A percentile compares a stretch with the other conserved stretches of the same genome.
phyloP scores from a whole-genome alignment of 257 asterid genomes.

The Solanum neorickii region DNA sequence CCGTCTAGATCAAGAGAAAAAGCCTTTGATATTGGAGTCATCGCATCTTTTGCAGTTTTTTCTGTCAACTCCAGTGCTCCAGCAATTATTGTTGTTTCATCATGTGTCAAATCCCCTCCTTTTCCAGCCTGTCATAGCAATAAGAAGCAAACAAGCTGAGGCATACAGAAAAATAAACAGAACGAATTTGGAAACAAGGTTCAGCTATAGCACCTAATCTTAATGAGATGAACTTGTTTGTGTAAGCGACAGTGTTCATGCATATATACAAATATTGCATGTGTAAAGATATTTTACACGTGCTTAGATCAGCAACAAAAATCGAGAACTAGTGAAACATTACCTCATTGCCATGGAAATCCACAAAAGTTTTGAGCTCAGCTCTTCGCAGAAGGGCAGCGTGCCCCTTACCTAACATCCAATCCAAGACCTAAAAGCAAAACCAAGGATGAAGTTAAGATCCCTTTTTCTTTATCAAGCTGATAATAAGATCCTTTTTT shows the following conservation, averaged over 20 bases:
- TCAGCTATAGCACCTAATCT: background rate
- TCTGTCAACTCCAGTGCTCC: conserved; percentile 91
- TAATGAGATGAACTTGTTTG: background rate
- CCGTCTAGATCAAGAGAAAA: conserved; percentile 90
- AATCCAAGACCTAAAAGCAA: conserved; percentile 67
- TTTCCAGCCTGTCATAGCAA: conserved; percentile 68
- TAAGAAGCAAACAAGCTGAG: conserved; percentile 1
- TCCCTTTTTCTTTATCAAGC: background rate
- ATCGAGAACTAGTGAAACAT: background rate
- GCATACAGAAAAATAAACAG: background rate
- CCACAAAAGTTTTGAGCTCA: conserved; percentile 95
- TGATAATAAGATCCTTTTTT: background rate
- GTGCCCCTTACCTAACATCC: conserved; percentile 98
- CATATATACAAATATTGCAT: background rate
- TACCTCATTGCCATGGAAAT: conserved; percentile 98
- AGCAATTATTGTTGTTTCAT: conserved; percentile 93
- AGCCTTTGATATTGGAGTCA: conserved; percentile 95
- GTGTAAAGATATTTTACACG: background rate
- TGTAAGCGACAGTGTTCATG: background rate
- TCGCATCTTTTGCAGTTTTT: conserved; percentile 94
- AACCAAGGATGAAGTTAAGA: background rate
- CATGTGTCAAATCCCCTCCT: conserved; percentile 98
- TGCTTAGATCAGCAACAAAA: background rate
- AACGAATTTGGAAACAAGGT: background rate
- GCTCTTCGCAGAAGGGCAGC: conserved; percentile 92